Evolutionary conservation across 129 eudicot genomes (phyloP).

Genomic region (Oenanthe sinensis): DNA sequence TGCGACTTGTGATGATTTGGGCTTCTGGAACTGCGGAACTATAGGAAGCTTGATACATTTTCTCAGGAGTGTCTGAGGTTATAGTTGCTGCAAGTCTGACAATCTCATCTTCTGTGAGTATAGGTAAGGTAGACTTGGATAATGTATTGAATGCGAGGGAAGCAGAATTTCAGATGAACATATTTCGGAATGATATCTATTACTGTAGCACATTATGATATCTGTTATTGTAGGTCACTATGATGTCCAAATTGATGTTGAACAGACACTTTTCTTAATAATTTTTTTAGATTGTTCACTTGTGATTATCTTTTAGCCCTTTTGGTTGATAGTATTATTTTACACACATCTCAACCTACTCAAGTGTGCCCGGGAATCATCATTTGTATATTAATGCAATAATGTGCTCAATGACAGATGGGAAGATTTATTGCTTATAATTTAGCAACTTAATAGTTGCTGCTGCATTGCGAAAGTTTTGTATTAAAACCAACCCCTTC

Average conservation of each 20-base stretch:
- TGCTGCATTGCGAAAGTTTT: too few relatives aligned
- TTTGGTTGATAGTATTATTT: not conserved
- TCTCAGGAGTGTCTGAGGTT: not conserved
- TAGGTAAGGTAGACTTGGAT: not conserved
- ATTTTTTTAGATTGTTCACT: not conserved
- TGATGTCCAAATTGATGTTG: not conserved
- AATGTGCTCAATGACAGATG: not conserved
- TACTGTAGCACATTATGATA: not conserved
- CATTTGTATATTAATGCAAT: too few relatives aligned
- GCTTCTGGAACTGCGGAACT: not conserved
- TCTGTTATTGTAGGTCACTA: not conserved
- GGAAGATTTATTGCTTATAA: too few relatives aligned
- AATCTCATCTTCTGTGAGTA: not conserved
- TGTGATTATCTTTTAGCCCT: not conserved
- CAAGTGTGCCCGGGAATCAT: not conserved
- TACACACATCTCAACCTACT: not conserved
- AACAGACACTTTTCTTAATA: not conserved
- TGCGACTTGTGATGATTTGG: not conserved
- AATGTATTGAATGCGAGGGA: not conserved
- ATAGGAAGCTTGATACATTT: not conserved
- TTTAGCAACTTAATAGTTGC: too few relatives aligned
- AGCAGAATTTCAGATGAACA: not conserved
- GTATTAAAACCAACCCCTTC: too few relatives aligned
- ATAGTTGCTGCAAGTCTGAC: not conserved
- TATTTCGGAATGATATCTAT: not conserved